Evolutionary conservation across 2,329 filamentous ascomycete species (phyloP).

Genomic region (Teratosphaeria nubilosa): DNA sequence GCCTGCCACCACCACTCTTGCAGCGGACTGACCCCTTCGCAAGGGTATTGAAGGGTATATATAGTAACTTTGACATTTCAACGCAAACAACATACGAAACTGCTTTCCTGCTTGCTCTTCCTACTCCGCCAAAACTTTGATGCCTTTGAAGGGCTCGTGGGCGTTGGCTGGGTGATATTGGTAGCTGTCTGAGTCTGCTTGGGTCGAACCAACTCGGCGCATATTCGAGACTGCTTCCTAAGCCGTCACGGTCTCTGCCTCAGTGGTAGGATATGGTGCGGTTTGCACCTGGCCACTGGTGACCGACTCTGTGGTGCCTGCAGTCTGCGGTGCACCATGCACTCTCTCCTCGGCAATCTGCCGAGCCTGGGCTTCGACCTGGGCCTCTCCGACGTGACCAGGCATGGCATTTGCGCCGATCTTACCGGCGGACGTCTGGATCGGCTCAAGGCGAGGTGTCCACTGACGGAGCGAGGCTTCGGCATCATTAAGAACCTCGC

Average conservation of each 20-base stretch:
- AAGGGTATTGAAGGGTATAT: not conserved
- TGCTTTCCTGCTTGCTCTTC: not conserved
- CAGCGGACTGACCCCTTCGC: not conserved
- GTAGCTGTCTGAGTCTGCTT: not conserved
- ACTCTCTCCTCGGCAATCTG: conserved; percentile 1
- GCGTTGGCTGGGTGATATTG: not conserved
- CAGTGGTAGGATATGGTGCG: conserved; percentile 1
- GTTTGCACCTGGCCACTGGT: not conserved
- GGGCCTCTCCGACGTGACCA: not conserved
- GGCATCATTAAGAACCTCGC: conserved; percentile 82
- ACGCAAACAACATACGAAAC: not conserved
- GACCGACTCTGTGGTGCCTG: not conserved
- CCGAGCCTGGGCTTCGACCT: conserved; percentile 1
- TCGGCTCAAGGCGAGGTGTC: conserved; percentile 47
- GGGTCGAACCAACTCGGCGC: not conserved
- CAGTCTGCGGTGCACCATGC: not conserved
- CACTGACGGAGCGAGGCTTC: conserved; percentile 80
- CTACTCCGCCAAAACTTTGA: not conserved
- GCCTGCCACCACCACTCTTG: not conserved
- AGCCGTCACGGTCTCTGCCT: not conserved
- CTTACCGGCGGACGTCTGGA: conserved; percentile 39
- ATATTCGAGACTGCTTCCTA: not conserved
- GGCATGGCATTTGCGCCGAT: conserved; percentile 39
- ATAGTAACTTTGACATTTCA: not conserved
- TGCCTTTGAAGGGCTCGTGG: not conserved